Conservation (phyloP, 129 eudicot genomes). For the Saposhnikovia divaricata region DNA sequence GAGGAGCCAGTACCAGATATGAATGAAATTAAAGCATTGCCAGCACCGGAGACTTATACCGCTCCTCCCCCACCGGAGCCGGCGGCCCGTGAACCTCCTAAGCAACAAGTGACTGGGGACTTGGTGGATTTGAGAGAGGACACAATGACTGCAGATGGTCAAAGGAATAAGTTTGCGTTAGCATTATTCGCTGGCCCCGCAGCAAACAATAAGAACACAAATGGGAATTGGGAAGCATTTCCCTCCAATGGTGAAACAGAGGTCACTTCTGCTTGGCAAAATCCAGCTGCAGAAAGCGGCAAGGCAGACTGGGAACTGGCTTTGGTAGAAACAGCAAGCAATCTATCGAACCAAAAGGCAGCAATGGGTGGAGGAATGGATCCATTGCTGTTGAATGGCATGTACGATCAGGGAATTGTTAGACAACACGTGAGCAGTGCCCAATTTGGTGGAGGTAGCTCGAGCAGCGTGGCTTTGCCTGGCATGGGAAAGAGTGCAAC, state of each 20-base stretch:
- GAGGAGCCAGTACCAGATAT: conserved; percentile 64
- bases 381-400: conserved; percentile 65
- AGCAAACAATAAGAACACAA: conserved; percentile 24
- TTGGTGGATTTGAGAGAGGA: conserved; percentile 69
- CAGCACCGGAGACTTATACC: conserved; percentile 47
- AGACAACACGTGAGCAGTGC: conserved; percentile 57
- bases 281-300: conserved; percentile 68
- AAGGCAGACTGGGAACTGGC: conserved; percentile 95
- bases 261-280: conserved; percentile 84
- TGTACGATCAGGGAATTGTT: conserved; percentile 82
- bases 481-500: conserved; percentile 32
- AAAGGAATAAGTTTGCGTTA: conserved; percentile 68
- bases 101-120: conserved; percentile 40
- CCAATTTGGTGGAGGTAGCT: conserved; percentile 73
- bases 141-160: conserved; percentile 56
- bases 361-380: conserved; percentile 75
- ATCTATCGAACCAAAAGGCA: conserved; percentile 57
- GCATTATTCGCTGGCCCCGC: conserved; percentile 68
- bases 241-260: conserved; percentile 44
- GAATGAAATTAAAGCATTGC: conserved; percentile 83
- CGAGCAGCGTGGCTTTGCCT: conserved; percentile 85
- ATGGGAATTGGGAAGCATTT: conserved; percentile 62
- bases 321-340: conserved; percentile 70
- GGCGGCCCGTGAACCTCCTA: conserved; percentile 26
- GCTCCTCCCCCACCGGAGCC: conserved; percentile 54